Evolutionary conservation across 2,329 filamentous ascomycete genomes (phyloP), one percentile per base, ranked within the genome.

Genomic region (Ceratocystis diversiconidia): DNA sequence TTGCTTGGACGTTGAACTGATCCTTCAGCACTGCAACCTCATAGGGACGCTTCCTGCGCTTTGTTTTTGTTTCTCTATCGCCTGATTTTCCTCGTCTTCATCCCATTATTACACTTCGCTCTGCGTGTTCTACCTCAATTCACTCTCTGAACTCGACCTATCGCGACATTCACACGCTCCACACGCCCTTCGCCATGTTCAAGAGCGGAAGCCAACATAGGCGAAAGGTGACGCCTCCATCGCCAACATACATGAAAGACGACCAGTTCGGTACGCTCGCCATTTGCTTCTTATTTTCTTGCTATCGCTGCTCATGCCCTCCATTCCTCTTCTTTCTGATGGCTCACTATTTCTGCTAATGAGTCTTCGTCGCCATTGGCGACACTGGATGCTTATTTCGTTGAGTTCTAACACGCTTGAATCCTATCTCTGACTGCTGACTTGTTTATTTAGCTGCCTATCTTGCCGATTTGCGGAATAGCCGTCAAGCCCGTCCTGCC

Each of bases 381-480:
- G 36, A 15, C 36, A 12, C 36, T 41, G 36, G 12, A 19, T 22
- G 3, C 48, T 12, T 17, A 2, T 30, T 15, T 25, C 28, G 52
- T 22, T 57, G 52, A 57, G 52, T 57, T 30, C 52, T 15, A 12
- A 32, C 28, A 2, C 17, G 8, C 19, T 8, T n/a, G 1, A 57
- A 32, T 30, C 52, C 22, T 12, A 32, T 64, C 61, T 65, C 68
- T 69, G 60, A 70, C 68, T 65, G 67, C 66, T 67, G 61, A 66
- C 70, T 62, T 48, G 25, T 66, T 36, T 66, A 32, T 61, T n/a
- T 75, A 90, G 88, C 85, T 69, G 79, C 79, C 68, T 92, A 90
- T 73, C 81, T 91, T 44, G 79, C 85, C 70, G 83, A 86, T 70
- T 81, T 92, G 44, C 85, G 89, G 70, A 83, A 81, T 70, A 88